A percentile compares a stretch with the other conserved stretches of the same genome.
Evolutionary conservation across 345 rosid species (phyloP).

Genomic region (Melastoma malabathricum): DNA sequence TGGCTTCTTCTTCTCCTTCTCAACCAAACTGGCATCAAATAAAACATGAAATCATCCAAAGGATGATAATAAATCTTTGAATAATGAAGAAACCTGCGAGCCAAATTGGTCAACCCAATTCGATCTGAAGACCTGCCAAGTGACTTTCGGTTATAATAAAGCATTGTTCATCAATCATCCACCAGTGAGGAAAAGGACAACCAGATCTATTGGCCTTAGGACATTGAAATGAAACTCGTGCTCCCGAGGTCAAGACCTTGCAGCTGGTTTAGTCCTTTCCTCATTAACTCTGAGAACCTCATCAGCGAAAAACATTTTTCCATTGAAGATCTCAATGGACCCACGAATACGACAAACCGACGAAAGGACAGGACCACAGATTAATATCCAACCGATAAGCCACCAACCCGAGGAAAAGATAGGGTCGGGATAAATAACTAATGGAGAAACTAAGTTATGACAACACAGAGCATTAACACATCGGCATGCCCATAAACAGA

Average conservation of each 20-base stretch:
- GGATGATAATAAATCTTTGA: neutral
- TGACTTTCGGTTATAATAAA: too few relatives aligned
- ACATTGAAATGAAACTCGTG: too few relatives aligned
- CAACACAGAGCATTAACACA: neutral
- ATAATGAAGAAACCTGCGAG: neutral
- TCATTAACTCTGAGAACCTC: too few relatives aligned
- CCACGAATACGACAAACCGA: neutral
- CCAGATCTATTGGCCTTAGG: too few relatives aligned
- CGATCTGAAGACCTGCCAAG: too few relatives aligned
- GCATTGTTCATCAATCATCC: too few relatives aligned
- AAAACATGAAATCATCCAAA: neutral
- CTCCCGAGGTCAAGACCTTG: too few relatives aligned
- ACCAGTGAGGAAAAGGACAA: too few relatives aligned
- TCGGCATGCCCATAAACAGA: slow-evolving; percentile 6
- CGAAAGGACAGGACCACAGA: slow-evolving; percentile 3
- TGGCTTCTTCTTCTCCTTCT: slow-evolving; percentile 66
- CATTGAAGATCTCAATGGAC: neutral
- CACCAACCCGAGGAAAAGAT: slow-evolving; percentile 8
- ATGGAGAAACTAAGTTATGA: neutral
- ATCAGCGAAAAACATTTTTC: neutral
- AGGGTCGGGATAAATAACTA: neutral
- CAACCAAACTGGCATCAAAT: slow-evolving; percentile 50
- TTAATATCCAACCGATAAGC: slow-evolving; percentile 2
- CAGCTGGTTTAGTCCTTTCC: too few relatives aligned
- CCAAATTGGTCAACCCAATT: neutral